Conservation (phyloP, 345 rosid genomes). For the Bruguiera parviflora region DNA sequence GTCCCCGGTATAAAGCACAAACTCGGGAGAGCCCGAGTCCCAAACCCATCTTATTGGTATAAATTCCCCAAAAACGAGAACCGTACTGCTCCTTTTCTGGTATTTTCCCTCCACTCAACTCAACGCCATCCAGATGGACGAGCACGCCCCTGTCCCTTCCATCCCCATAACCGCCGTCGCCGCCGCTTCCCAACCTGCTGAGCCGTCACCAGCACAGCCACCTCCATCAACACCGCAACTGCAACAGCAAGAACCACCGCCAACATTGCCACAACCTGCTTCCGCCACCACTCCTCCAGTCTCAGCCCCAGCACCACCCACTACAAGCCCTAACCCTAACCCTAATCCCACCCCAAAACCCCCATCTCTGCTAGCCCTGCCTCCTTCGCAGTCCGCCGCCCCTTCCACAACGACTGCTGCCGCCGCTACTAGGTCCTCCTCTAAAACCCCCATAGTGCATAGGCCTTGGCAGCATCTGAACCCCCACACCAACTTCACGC, state of each 20-base stretch:
- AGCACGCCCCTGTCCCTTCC: neutral
- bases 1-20: too few relatives aligned
- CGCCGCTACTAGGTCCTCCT: conserved; percentile 24
- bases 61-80: neutral
- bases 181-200: conserved; percentile 14
- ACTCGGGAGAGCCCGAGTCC: too few relatives aligned
- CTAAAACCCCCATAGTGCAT: conserved; percentile 31
- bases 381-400: conserved; percentile 28
- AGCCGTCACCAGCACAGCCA: conserved; percentile 8
- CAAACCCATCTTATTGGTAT: too few relatives aligned
- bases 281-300: conserved; percentile 16
- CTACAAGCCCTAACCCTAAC: conserved; percentile 28
- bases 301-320: conserved; percentile 28
- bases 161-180: neutral
- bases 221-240: conserved; percentile 4
- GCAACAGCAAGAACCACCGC: conserved; percentile 1
- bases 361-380: conserved; percentile 10
- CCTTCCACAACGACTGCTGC: conserved; percentile 16
- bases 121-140: conserved; percentile 9
- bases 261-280: conserved; percentile 9
- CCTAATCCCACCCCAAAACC: conserved; percentile 17
- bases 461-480: conserved; percentile 71
- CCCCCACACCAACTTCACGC: conserved; percentile 42
- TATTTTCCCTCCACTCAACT: conserved; percentile 5
- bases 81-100: neutral